Base-by-base conservation (phyloP, 331 rosid genomes). In the Telfairia occidentalis region DNA sequence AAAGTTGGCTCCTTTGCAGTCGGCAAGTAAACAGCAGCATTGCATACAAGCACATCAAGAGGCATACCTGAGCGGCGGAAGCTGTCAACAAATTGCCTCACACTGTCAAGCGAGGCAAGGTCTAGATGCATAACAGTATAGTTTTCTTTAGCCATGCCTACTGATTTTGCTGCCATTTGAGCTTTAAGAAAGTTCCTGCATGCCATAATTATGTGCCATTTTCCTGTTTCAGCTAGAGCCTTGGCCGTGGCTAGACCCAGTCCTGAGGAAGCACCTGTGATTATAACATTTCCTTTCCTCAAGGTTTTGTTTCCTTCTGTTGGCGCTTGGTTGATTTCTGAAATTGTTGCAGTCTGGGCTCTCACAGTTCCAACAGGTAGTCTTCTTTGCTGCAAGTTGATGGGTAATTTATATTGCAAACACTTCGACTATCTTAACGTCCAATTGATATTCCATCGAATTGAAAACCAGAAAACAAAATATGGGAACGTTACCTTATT, bases 241-340 rank as follows among this genome's bases (percentile, higher is more conserved):
- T 80, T 76, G 45, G 79, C 79, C 57, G 97, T 90, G 64, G 98
- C 98, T 1, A 91, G 86, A 80, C 98, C 97, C 28, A 95, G 77
- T 26, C 98, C 98, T 10, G 97, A 91, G 42, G 96, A 90, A 55
- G 97, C 96, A 0, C 98, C 97, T 5, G 98, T 95, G 75, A 95
- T 49, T 28, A 91, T 83, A 38, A 91, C 98, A 78, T 82, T 83
- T 19, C 81, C 86, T 40, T 48, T 65, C 70, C 80, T 79, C 77
- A 45, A 26, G 30, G 76, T 76, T 60, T 77, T 79, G 52, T 79
- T 79, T 61, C 18, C 76, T 29, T 71, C 81, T 9, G 46, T 38
- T 9, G 75, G 45, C 7, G 54, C 74, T 54, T 82, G 78, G 3
- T 69, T 60, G 23, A 78, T 42, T 59, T 46, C 59, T 12, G 80